Conservation (phyloP, 2,329 filamentous ascomycete species). For the Tolypocladium amazonense region DNA sequence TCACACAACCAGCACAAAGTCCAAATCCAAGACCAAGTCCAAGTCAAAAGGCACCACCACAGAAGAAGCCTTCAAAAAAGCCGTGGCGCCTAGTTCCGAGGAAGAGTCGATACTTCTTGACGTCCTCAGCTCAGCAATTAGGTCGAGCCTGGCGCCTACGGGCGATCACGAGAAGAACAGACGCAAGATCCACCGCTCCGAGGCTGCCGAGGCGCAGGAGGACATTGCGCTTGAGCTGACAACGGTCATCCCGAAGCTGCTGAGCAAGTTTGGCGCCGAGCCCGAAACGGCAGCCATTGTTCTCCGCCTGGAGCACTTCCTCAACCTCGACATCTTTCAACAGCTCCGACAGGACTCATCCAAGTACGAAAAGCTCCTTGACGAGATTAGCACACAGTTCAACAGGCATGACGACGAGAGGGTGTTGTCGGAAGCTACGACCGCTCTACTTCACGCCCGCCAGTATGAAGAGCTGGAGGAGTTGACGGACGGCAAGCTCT, state of each 20-base stretch:
- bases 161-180: slow-evolving; percentile 53
- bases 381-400: slow-evolving; percentile 92
- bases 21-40: slow-evolving; percentile 37
- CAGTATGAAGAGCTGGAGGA: slow-evolving; percentile 85
- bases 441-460: slow-evolving; percentile 74
- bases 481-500: slow-evolving; percentile 68
- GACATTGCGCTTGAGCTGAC: slow-evolving; percentile 70
- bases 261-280: slow-evolving; percentile 89
- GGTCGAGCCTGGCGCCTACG: slow-evolving; percentile 56
- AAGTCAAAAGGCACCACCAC: slow-evolving; percentile 35
- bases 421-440: slow-evolving; percentile 74
- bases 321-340: slow-evolving; percentile 81
- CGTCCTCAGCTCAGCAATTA: slow-evolving; percentile 74
- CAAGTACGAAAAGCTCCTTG: slow-evolving; percentile 68
- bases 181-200: slow-evolving; percentile 47
- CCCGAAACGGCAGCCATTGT: slow-evolving; percentile 80
- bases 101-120: slow-evolving; percentile 85
- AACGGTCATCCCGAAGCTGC: slow-evolving; percentile 66
- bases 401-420: slow-evolving; percentile 79
- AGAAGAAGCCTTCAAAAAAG: slow-evolving; percentile 55
- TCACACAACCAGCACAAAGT: slow-evolving; percentile 57
- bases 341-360: slow-evolving; percentile 79
- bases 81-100: slow-evolving; percentile 60
- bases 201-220: slow-evolving; percentile 63
- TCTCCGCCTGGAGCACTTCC: slow-evolving; percentile 71